Evolutionary conservation across 1,284 basidiomycete genomes (phyloP).

Genomic region (Coniferiporia weirii): DNA sequence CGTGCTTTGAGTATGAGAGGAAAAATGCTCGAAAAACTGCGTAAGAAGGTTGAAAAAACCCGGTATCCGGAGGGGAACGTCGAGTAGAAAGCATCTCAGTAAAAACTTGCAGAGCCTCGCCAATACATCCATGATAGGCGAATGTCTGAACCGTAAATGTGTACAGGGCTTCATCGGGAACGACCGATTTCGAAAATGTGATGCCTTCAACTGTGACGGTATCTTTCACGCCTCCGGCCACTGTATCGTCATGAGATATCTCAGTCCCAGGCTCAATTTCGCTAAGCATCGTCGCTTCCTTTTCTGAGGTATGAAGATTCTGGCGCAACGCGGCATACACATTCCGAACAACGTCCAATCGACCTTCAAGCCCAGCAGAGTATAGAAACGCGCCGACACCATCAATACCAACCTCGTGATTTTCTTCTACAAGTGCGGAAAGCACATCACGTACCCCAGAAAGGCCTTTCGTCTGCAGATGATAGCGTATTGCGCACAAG

Average conservation of each 20-base stretch:
- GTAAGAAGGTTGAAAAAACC: conserved; percentile 36
- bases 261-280: conserved; percentile 19
- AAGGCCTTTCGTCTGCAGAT: conserved; percentile 41
- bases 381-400: conserved; percentile 63
- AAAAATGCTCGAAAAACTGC: conserved; percentile 69
- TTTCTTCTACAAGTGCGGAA: conserved; percentile 43
- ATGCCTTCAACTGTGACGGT: conserved; percentile 10
- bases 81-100: conserved; percentile 62
- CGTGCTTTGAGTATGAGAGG: conserved; percentile 68
- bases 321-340: conserved; percentile 62
- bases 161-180: conserved; percentile 64
- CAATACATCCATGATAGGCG: conserved; percentile 66
- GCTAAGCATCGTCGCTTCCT: not conserved
- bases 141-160: conserved; percentile 62
- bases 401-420: conserved; percentile 51
- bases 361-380: conserved; percentile 52
- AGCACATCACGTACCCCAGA: conserved; percentile 51
- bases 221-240: not conserved
- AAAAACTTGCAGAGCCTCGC: conserved; percentile 53
- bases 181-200: conserved; percentile 1
- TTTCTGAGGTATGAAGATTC: conserved; percentile 32
- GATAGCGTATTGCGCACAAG: conserved; percentile 54
- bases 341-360: conserved; percentile 49
- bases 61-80: conserved; percentile 28
- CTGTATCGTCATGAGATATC: not conserved